phyloP scores from a whole-genome alignment of 306 rosid genomes.

The Dalbergia cochinchinensis region DNA sequence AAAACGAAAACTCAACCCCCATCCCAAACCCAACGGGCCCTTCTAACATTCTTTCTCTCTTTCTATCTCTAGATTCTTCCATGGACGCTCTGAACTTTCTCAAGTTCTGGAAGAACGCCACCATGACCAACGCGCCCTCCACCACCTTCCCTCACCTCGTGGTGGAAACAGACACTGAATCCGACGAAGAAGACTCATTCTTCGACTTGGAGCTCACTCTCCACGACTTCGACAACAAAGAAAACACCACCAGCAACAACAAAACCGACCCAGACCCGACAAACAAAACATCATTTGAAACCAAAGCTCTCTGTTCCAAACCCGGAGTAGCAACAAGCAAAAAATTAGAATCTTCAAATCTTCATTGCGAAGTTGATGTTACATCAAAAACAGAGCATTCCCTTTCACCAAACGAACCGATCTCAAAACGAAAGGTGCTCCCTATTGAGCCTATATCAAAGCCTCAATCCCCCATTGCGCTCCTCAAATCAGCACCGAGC shows the following conservation, averaged over 20 bases:
- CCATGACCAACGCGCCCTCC: constrained; percentile 25
- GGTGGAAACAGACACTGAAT: constrained; percentile 50
- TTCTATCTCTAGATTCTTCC: background rate
- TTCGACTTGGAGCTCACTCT: constrained; percentile 77
- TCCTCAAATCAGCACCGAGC: constrained; percentile 81
- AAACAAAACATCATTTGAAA: constrained; percentile 6
- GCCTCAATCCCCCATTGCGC: constrained; percentile 89
- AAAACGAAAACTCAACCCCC: constrained; percentile 40
- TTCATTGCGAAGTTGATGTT: constrained; percentile 29
- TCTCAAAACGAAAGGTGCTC: constrained; percentile 80
- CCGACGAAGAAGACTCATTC: constrained; percentile 84
- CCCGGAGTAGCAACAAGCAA: constrained; percentile 1
- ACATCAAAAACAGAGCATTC: constrained; percentile 43
- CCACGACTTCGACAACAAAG: constrained; percentile 43
- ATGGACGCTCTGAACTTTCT: constrained; percentile 81
- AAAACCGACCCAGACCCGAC: constrained; percentile 35
- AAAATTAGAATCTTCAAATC: too few species aligned
- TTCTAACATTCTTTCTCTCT: background rate
- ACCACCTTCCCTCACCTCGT: constrained; percentile 51
- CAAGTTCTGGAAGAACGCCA: constrained; percentile 72
- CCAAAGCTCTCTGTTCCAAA: background rate
- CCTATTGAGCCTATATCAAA: constrained; percentile 76
- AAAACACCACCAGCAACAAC: constrained; percentile 19
- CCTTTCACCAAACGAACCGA: constrained; percentile 58
- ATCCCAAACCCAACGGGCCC: background rate